Evolutionary conservation across 345 rosid species (phyloP).

Genomic region (Hibiscus mutabilis): DNA sequence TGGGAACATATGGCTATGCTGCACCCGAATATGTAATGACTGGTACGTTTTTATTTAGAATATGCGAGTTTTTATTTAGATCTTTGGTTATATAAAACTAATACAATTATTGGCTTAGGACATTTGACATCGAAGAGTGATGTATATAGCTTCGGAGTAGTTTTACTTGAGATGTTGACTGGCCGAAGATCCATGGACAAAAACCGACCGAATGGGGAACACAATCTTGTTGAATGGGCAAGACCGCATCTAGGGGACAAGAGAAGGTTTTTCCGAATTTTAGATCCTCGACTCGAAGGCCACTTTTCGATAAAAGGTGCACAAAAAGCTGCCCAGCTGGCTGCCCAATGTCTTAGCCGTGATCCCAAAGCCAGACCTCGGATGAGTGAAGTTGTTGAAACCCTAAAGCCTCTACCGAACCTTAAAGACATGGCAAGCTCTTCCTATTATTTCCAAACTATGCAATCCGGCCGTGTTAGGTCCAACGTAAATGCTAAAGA

Average conservation of each 20-base stretch:
- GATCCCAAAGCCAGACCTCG: conserved; percentile 87
- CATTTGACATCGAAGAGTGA: conserved; percentile 78
- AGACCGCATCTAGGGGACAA: conserved; percentile 79
- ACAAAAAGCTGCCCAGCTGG: conserved; percentile 76
- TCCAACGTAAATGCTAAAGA: conserved; percentile 33
- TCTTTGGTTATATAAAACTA: background rate
- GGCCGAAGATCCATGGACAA: conserved; percentile 85
- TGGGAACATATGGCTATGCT: conserved; percentile 86
- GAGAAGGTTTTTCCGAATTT: conserved; percentile 58
- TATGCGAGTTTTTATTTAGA: too few relatives aligned
- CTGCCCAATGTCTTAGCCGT: conserved; percentile 81
- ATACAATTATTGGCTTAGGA: conserved; percentile 29
- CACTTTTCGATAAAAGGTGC: conserved; percentile 87
- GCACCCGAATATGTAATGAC: conserved; percentile 88
- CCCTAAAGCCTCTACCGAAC: conserved; percentile 61
- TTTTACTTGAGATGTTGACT: conserved; percentile 74
- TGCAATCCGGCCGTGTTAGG: conserved; percentile 30
- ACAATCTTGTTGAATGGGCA: conserved; percentile 91
- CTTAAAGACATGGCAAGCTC: conserved; percentile 92
- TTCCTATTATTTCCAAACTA: conserved; percentile 61
- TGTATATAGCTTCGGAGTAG: conserved; percentile 84
- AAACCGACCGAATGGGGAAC: conserved; percentile 86
- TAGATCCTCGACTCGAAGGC: conserved; percentile 93
- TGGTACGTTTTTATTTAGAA: conserved; percentile 30
- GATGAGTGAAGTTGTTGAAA: conserved; percentile 83